These are phyloP conservation scores for Citrus inodora DNA, from an alignment of 345 rosid genomes.

Conservation along the genomic window DNA sequence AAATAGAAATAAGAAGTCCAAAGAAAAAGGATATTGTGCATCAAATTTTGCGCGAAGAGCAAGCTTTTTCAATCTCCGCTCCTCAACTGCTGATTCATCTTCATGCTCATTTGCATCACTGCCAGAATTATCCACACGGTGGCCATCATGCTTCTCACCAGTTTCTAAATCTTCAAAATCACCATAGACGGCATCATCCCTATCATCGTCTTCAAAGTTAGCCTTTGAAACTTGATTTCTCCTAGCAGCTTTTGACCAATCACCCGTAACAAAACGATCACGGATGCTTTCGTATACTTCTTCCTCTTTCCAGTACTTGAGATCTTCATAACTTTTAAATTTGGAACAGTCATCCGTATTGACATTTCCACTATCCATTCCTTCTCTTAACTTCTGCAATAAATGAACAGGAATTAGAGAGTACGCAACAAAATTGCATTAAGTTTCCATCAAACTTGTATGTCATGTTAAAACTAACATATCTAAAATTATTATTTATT, in stretches of 20 bases:
- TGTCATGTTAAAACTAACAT: background rate
- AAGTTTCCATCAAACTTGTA: background rate
- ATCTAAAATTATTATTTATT: background rate
- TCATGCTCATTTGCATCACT: constrained; percentile 36
- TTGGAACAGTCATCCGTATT: constrained; percentile 78
- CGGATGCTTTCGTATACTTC: constrained; percentile 67
- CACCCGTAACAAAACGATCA: constrained; percentile 84
- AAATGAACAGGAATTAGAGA: constrained; percentile 9
- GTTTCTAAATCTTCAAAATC: constrained; percentile 96
- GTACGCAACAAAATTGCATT: background rate
- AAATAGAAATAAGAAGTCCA: background rate
- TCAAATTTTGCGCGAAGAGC: no score
- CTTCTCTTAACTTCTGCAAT: constrained; percentile 55
- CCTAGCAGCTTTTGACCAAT: constrained; percentile 74
- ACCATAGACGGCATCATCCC: constrained; percentile 55
- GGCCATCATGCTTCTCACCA: constrained; percentile 49
- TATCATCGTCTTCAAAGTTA: constrained; percentile 33
- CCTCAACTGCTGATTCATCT: no score
- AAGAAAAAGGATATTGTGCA: no score
- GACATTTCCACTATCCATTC: constrained; percentile 35
- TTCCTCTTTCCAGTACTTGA: constrained; percentile 72
- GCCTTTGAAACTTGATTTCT: constrained; percentile 44
- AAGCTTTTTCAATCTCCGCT: constrained; percentile 2
- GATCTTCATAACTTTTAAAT: constrained; percentile 38
- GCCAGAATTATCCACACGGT: constrained; percentile 28